A percentile compares a stretch with the other conserved stretches of the same genome.
phyloP scores from a whole-genome alignment of 495 filamentous ascomycete species.

The Antarctomyces pellizariae region DNA sequence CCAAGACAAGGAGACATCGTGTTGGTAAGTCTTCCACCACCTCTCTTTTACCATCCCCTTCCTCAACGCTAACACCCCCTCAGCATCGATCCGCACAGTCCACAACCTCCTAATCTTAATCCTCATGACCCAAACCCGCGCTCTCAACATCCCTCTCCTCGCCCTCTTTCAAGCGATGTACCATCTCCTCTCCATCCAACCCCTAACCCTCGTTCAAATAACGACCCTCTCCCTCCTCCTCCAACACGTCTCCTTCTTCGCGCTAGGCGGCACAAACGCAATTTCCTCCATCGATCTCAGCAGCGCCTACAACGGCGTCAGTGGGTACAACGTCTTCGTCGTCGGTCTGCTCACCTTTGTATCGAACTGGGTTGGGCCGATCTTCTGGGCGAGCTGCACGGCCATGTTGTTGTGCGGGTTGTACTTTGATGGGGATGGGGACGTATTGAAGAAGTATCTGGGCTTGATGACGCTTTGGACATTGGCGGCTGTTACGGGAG shows the following conservation, averaged over 20 bases:
- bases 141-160: slow-evolving; percentile 65
- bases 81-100: slow-evolving; percentile 19
- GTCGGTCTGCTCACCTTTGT: slow-evolving; percentile 67
- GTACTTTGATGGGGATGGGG: slow-evolving; percentile 4
- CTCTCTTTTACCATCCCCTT: too few species aligned
- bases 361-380: slow-evolving; percentile 75
- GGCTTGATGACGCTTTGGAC: slow-evolving; percentile 41
- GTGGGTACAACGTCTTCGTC: slow-evolving; percentile 35
- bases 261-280: slow-evolving; percentile 75
- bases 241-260: slow-evolving; percentile 66
- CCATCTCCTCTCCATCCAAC: slow-evolving; percentile 22
- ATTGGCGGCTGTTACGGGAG: slow-evolving; percentile 32
- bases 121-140: slow-evolving; percentile 64
- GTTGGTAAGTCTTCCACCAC: slow-evolving; percentile 4
- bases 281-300: slow-evolving; percentile 75
- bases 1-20: too few species aligned
- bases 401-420: slow-evolving; percentile 21
- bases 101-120: slow-evolving; percentile 56
- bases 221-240: slow-evolving; percentile 40
- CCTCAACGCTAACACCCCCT: slow-evolving; percentile 3
- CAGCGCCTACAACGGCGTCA: slow-evolving; percentile 63
- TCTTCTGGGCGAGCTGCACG: slow-evolving; percentile 58
- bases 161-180: slow-evolving; percentile 41
- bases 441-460: slow-evolving; percentile 23
- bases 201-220: slow-evolving; percentile 27